Percentiles rank a stretch among this genome's conserved stretches.
phyloP scores from a whole-genome alignment of 805 yeast species.

The Candida namnaoensis region DNA sequence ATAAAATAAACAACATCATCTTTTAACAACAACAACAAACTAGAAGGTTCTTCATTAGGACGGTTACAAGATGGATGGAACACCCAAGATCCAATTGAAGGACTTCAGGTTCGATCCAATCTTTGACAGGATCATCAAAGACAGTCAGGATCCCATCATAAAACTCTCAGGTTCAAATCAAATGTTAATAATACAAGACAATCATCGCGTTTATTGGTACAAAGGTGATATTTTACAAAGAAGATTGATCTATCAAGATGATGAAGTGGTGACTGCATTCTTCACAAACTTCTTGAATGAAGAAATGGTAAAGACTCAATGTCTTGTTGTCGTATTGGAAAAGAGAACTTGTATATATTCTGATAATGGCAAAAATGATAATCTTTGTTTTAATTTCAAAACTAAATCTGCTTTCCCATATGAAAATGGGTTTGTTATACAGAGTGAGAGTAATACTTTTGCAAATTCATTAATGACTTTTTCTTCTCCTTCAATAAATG shows the following conservation, averaged over 20 bases:
- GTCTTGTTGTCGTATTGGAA: constrained; percentile 51
- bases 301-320: constrained; percentile 15
- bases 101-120: background rate
- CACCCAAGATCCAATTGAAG: background rate
- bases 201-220: constrained; percentile 34
- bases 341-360: constrained; percentile 59
- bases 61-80: too few species aligned
- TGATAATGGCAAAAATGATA: constrained; percentile 47
- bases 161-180: constrained; percentile 13
- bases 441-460: constrained; percentile 27
- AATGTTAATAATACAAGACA: constrained; percentile 25
- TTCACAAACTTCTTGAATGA: constrained; percentile 40
- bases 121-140: background rate
- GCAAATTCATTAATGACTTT: constrained; percentile 44
- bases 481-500: constrained; percentile 59
- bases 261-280: constrained; percentile 45
- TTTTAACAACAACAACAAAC: too few species aligned
- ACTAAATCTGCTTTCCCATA: constrained; percentile 54
- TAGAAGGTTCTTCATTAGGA: too few species aligned
- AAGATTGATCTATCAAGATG: constrained; percentile 39
- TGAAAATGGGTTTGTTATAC: constrained; percentile 60
- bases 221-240: constrained; percentile 41
- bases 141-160: background rate
- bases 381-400: constrained; percentile 62
- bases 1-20: too few species aligned